phyloP scores from a whole-genome alignment of 163 green algal genomes.

The Volvox carteri region DNA sequence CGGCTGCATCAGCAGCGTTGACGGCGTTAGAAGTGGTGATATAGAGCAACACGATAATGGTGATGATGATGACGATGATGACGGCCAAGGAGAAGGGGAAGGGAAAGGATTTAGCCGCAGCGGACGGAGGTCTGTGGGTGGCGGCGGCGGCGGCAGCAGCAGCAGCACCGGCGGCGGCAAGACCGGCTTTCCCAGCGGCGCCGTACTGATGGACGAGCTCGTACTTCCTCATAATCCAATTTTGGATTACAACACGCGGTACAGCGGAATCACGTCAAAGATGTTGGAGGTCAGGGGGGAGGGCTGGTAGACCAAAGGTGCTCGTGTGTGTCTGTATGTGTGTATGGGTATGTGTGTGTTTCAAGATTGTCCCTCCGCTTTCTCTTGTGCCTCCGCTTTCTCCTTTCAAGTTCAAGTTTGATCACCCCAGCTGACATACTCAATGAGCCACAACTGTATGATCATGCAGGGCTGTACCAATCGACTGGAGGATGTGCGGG shows the following conservation, averaged over 20 bases:
- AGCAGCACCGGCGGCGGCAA: background rate
- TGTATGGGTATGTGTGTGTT: too few species aligned
- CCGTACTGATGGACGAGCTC: constrained; percentile 92
- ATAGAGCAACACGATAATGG: background rate
- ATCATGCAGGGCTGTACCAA: constrained; percentile 75
- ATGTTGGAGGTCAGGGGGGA: constrained; percentile 36
- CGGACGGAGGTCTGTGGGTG: too few species aligned
- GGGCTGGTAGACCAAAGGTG: too few species aligned
- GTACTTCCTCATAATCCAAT: constrained; percentile 90
- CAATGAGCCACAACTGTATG: too few species aligned
- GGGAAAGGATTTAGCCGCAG: background rate
- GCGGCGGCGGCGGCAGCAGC: background rate
- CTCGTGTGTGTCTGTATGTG: too few species aligned
- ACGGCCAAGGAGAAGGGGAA: background rate
- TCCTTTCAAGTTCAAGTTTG: too few species aligned
- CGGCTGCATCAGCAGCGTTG: too few species aligned
- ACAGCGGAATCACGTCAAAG: constrained; percentile 87
- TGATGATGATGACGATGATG: background rate
- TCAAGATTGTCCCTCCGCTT: too few species aligned
- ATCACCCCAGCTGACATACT: too few species aligned
- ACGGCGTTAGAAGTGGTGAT: too few species aligned
- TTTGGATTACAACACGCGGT: constrained; percentile 94
- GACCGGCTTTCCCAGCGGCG: constrained; percentile 30
- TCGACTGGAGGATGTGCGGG: constrained; percentile 78
- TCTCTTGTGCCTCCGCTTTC: too few species aligned